Evolutionary conservation across 106 monocot genomes (phyloP).

Genomic region (Xerophyta viscosa): DNA sequence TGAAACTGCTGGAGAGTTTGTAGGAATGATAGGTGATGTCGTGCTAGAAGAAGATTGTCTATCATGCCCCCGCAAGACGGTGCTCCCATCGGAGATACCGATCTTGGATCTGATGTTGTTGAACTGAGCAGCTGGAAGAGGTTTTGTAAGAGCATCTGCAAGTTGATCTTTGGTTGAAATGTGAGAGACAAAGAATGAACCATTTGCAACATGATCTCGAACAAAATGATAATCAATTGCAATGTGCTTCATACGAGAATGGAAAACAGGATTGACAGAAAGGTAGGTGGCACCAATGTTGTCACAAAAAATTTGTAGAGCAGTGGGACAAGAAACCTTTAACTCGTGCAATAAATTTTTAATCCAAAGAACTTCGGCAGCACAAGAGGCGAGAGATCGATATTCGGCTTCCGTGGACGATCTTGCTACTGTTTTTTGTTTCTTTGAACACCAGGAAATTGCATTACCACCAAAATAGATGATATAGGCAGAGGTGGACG

Average conservation of each 20-base stretch:
- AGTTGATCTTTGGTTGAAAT: not conserved
- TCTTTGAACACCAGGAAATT: slow-evolving; percentile 12
- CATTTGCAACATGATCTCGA: not conserved
- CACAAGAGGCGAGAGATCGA: not conserved
- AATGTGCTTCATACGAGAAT: slow-evolving; percentile 9
- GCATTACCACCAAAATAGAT: slow-evolving; percentile 1
- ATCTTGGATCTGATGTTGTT: not conserved
- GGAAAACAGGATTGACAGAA: slow-evolving; percentile 2
- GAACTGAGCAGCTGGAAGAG: not conserved
- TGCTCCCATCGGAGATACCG: not conserved
- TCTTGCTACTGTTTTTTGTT: slow-evolving; percentile 1
- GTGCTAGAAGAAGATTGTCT: too few species aligned
- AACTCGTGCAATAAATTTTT: not conserved
- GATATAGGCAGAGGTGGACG: not conserved
- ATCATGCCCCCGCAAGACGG: not conserved
- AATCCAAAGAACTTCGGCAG: not conserved
- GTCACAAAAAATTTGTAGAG: not conserved
- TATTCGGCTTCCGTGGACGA: not conserved
- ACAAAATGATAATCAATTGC: slow-evolving; percentile 11
- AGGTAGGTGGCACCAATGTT: slow-evolving; percentile 4
- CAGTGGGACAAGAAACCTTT: not conserved
- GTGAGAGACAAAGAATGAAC: not conserved
- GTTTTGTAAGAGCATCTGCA: not conserved
- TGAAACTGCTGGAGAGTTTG: too few species aligned
- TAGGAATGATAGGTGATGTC: too few species aligned